A percentile compares a stretch with the other conserved stretches of the same genome.
These are phyloP conservation scores for Carex kokanica DNA, from an alignment of 176 grass and related monocot genomes.

Conservation along the genomic window DNA sequence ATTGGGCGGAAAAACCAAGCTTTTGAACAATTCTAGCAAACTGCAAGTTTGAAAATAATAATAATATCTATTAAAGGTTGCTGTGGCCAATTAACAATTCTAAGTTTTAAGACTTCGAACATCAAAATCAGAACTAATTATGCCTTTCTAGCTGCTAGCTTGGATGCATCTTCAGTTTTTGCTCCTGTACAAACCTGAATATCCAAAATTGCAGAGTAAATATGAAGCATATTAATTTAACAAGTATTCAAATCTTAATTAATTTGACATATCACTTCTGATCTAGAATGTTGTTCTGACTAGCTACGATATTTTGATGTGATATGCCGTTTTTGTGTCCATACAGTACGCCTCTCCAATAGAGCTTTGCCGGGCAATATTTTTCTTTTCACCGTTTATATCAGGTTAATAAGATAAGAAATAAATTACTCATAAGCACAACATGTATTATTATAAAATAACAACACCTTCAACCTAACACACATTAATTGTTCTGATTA, in stretches of 20 bases:
- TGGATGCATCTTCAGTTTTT: conserved; percentile 66
- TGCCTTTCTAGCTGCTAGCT: conserved; percentile 36
- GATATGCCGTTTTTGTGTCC: neutral
- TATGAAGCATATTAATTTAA: neutral
- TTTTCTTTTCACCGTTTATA: neutral
- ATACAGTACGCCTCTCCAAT: neutral
- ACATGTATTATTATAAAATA: neutral
- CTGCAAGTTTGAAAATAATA: conserved; percentile 13
- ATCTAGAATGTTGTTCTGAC: neutral
- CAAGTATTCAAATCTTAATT: neutral
- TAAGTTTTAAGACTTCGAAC: neutral
- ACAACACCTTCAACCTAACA: neutral
- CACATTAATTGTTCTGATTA: neutral
- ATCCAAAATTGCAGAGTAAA: conserved; percentile 4
- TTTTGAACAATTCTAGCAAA: conserved; percentile 42
- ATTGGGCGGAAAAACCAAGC: conserved; percentile 34
- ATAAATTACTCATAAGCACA: neutral
- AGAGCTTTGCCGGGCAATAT: neutral
- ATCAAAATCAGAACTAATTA: neutral
- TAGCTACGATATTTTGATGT: neutral
- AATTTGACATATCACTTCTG: neutral
- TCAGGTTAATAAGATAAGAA: neutral
- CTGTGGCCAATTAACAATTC: neutral
- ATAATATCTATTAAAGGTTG: neutral
- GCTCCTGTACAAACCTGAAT: conserved; percentile 68